Evolutionary conservation across 495 filamentous ascomycete species (phyloP).

Genomic region (Hypoxylon trugodes): DNA sequence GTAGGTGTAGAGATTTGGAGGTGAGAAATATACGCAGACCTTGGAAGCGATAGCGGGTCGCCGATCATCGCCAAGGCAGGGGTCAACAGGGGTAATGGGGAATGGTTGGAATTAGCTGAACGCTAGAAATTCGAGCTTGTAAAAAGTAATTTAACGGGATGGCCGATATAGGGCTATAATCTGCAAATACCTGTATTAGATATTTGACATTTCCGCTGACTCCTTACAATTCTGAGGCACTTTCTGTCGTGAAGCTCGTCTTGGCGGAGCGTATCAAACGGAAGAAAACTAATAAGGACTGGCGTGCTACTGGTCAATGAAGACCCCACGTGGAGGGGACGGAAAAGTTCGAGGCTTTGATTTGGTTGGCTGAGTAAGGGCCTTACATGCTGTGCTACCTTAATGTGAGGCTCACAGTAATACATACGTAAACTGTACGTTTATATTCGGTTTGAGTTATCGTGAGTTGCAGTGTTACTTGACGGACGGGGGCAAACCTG

Average conservation of each 20-base stretch:
- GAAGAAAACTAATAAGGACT: neutral
- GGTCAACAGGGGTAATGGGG: too few species aligned
- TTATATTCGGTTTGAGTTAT: neutral
- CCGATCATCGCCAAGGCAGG: too few species aligned
- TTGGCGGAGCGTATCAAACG: constrained; percentile 31
- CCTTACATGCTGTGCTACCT: neutral
- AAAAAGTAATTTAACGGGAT: too few species aligned
- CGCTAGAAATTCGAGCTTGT: too few species aligned
- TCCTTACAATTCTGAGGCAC: constrained; percentile 24
- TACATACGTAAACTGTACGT: constrained; percentile 9
- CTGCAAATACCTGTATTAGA: too few species aligned
- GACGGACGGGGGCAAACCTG: neutral
- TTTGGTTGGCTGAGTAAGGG: constrained; percentile 37
- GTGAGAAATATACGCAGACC: too few species aligned
- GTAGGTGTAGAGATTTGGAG: too few species aligned
- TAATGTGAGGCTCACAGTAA: constrained; percentile 24
- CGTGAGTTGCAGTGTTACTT: constrained; percentile 6
- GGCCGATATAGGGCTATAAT: too few species aligned
- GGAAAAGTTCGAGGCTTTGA: constrained; percentile 4
- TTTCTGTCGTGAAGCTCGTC: constrained; percentile 23
- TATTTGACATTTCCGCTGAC: too few species aligned
- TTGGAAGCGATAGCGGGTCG: too few species aligned
- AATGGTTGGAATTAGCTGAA: too few species aligned
- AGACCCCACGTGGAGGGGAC: constrained; percentile 32
- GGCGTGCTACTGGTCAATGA: constrained; percentile 13